Base-by-base conservation (phyloP, 2,329 filamentous ascomycete genomes). In the Keithomyces neogunnii region DNA sequence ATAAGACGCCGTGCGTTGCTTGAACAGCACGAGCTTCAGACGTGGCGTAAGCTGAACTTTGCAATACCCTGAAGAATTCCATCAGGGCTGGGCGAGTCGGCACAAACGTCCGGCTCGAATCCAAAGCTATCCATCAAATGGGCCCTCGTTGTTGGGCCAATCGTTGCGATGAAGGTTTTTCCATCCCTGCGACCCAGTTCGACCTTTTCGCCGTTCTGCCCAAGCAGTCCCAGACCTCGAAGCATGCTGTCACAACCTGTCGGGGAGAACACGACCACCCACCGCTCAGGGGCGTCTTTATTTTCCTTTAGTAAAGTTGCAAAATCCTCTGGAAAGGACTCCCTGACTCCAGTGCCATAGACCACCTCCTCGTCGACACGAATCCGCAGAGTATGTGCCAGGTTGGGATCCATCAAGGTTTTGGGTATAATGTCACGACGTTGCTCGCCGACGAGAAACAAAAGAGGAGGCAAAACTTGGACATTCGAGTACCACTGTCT, bases 401-500 rank as follows among this genome's bases (percentile, higher is more conserved):
- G 68, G 0, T 63, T 59, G 0, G 72, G 63, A 39, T 80, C 77
- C 74, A 84, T 87, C 38, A 97, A 72, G 1, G 81, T 89, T 59
- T 80, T 88, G 1, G 93, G 91, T 56, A 99, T 96, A 57, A 96
- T 82, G 65, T 97, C 93, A 44, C 93, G 75, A 50, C 90, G 80
- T 64, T 91, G 88, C 64, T 96, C 92, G 26, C 93, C 93, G 0
- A 95, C 90, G 11, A 95, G 78, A 66, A 97, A 99, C 1, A 97
- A 71, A 4, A 97, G 66, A 0, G 86, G 78, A 0, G 81, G 82
- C 59, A 82, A 81, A 11, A 58, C 60, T 9, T 64, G 47, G 47
- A 67, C 63, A 38, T 65, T 65, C 36, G 62, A 56, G 56, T 81
- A 76, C 73, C 75, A 77, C 47, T 69, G 61, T 29, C 61, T 80